Evolutionary conservation across 1,284 basidiomycete species (phyloP).

Genomic region (Spongispora temasekensis): DNA sequence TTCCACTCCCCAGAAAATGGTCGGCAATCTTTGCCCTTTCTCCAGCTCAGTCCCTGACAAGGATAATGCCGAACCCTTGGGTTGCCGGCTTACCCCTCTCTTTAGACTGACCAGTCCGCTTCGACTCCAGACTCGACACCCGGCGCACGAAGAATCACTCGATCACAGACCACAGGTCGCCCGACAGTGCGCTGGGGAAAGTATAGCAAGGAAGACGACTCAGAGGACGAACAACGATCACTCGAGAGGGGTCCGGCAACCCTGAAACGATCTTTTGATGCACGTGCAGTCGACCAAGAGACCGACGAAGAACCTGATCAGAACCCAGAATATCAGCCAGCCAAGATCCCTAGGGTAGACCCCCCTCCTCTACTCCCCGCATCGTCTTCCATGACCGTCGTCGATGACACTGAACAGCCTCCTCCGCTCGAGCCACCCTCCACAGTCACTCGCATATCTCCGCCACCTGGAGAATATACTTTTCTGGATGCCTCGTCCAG

Average conservation of each 20-base stretch:
- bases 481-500: slow-evolving; percentile 39
- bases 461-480: slow-evolving; percentile 36
- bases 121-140: slow-evolving; percentile 31
- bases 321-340: slow-evolving; percentile 16
- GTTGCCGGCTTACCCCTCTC: slow-evolving; percentile 22
- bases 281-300: slow-evolving; percentile 37
- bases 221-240: slow-evolving; percentile 26
- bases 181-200: slow-evolving; percentile 38
- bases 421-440: slow-evolving; percentile 11
- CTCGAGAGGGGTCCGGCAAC: slow-evolving; percentile 18
- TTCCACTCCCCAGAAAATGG: slow-evolving; percentile 31
- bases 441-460: slow-evolving; percentile 20
- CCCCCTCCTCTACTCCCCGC: slow-evolving; percentile 24
- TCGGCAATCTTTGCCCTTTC: slow-evolving; percentile 32
- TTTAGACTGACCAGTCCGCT: slow-evolving; percentile 22
- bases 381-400: slow-evolving; percentile 33
- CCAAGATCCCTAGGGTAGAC: slow-evolving; percentile 33
- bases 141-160: slow-evolving; percentile 29
- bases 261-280: slow-evolving; percentile 37
- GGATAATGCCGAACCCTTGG: slow-evolving; percentile 33
- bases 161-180: slow-evolving; percentile 37
- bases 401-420: slow-evolving; percentile 25
- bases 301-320: slow-evolving; percentile 34
- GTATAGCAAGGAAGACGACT: slow-evolving; percentile 33
- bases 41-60: slow-evolving; percentile 33